Evolutionary conservation across 208 protist genomes (phyloP), one percentile per base, ranked within the genome.

Genomic region (Leishmania mexicana): DNA sequence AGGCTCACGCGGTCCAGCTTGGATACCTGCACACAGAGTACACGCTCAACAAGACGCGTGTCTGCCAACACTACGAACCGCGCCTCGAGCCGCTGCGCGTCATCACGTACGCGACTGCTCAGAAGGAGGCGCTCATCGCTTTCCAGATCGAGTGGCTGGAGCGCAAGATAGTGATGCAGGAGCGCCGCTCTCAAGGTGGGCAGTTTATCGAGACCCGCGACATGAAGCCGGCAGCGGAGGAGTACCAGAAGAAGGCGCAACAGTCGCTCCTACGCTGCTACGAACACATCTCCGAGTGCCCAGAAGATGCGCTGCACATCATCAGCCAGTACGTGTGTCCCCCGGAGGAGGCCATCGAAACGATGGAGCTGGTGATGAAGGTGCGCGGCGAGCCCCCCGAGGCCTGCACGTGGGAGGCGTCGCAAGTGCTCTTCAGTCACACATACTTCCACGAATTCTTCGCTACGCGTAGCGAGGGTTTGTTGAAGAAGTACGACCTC

Each of bases 371-470:
- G 81, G 86, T 90, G 35, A 87, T 95, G 89, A 53, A 57, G 35
- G 81, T 96, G 53, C 93, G 93, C 10, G 92, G 89, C 1, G 88
- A 91, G 70, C 64, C 70, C 17, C 62, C 54, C 15, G 79, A 84
- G 51, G 80, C 80, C 64, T 81, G 80, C 75, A 80, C 78, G 54
- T 96, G 93, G 92, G 62, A 49, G 2, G 87, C 84, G 2, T 87
- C 92, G 40, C 85, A 93, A 83, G 92, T 96, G 53, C 78, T 95
- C 15, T 83, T 96, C 58, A 97, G 89, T 67, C 75, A 89, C 78
- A 94, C 83, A 75, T 95, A 97, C 80, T 94, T 95, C 76, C 87
- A 87, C 62, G 83, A 87, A 24, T 97, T 95, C 78, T 95, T 95
- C 47, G 86, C 89, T 28, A 87, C 88, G 28, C 92, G 94, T 74